Evolutionary conservation across 495 filamentous ascomycete species (phyloP).

Genomic region (Platismatia glauca): DNA sequence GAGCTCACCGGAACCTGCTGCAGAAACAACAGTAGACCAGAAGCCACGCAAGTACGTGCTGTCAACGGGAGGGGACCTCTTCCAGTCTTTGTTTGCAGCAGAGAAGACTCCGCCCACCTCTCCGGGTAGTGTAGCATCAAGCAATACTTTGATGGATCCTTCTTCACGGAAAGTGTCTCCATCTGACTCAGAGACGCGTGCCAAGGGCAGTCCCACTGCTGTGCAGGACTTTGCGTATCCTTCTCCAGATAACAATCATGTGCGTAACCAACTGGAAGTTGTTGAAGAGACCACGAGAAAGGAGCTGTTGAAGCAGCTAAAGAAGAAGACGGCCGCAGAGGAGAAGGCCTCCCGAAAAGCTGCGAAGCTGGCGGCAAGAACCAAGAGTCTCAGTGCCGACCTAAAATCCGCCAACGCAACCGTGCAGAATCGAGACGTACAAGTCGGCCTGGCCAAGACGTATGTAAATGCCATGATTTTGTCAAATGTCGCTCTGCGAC

Average conservation of each 20-base stretch:
- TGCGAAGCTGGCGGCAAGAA: neutral
- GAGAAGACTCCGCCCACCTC: neutral
- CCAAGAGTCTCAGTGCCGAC: neutral
- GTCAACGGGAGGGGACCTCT: neutral
- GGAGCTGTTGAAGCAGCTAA: neutral
- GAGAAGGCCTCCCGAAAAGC: neutral
- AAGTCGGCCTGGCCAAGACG: neutral
- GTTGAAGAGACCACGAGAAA: neutral
- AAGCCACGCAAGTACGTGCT: neutral
- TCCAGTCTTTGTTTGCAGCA: neutral
- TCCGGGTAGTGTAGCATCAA: neutral
- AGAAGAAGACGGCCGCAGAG: neutral
- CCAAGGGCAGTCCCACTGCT: neutral
- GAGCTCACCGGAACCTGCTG: neutral
- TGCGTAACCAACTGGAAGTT: neutral
- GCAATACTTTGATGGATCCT: neutral
- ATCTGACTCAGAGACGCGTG: neutral
- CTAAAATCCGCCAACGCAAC: neutral
- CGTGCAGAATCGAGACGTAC: neutral
- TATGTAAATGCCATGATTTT: neutral
- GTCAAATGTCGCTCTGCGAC: neutral
- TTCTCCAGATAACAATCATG: neutral
- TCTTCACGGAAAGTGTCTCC: neutral
- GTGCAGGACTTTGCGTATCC: neutral
- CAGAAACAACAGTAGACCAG: neutral